Conservation (phyloP, 1,284 basidiomycete species). For the Microbotryomycetes sp. region DNA sequence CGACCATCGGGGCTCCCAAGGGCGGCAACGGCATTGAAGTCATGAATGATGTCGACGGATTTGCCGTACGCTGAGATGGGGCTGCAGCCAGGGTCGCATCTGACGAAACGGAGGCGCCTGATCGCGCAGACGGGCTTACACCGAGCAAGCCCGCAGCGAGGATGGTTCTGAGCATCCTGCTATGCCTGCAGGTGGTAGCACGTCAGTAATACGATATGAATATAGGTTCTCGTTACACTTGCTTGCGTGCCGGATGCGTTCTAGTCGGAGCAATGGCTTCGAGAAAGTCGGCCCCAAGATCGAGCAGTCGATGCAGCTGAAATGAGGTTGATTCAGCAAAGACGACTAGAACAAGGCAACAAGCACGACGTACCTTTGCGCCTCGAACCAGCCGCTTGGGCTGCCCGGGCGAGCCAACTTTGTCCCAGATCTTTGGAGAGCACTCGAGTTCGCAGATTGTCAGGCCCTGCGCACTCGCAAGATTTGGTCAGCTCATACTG, state of each 20-base stretch:
- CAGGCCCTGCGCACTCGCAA: too few relatives aligned
- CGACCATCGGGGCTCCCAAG: background rate
- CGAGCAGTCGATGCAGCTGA: conserved; percentile 5
- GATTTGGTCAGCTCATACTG: too few relatives aligned
- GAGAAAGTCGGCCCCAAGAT: conserved; percentile 11
- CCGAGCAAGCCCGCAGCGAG: conserved; percentile 3
- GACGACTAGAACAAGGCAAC: background rate
- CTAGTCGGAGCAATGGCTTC: conserved; percentile 11
- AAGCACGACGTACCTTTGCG: background rate
- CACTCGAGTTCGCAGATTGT: conserved; percentile 2
- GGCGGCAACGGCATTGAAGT: background rate
- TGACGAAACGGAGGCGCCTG: background rate
- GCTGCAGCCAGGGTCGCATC: background rate
- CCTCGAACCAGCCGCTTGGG: background rate
- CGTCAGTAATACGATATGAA: background rate
- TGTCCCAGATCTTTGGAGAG: background rate
- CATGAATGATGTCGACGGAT: background rate
- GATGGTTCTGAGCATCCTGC: conserved; percentile 7
- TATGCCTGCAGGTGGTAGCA: conserved; percentile 5
- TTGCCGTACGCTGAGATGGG: too few relatives aligned
- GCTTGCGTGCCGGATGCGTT: conserved; percentile 3
- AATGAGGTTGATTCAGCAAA: too few relatives aligned
- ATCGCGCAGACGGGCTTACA: background rate
- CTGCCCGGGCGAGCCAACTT: background rate
- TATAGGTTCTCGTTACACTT: background rate